phyloP scores from a whole-genome alignment of 495 filamentous ascomycete genomes.

The Neurospora africana region DNA sequence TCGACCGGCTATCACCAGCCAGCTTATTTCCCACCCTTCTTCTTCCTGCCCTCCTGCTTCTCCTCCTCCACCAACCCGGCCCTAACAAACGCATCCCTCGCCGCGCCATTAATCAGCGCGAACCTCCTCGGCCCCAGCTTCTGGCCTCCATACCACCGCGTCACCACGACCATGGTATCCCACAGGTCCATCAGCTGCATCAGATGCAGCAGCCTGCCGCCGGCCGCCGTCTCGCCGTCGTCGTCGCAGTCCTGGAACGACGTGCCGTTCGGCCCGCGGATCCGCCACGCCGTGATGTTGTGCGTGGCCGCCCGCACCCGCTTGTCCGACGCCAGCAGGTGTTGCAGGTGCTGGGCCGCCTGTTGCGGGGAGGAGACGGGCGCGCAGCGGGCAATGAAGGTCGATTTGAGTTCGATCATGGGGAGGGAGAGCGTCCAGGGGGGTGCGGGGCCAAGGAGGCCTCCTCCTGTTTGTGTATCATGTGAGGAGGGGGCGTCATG shows the following conservation, averaged over 20 bases:
- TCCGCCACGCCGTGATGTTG: conserved; percentile 66
- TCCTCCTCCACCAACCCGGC: conserved; percentile 55
- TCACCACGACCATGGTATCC: conserved; percentile 89
- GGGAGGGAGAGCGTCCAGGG: conserved; percentile 64
- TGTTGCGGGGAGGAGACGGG: conserved; percentile 54
- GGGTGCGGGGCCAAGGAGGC: conserved; percentile 25
- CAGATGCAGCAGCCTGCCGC: conserved; percentile 71
- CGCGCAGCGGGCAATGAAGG: conserved; percentile 71
- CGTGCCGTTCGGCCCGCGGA: conserved; percentile 40
- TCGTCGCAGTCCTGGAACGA: conserved; percentile 86
- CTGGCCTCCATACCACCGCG: conserved; percentile 87
- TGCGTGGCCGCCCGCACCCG: conserved; percentile 77
- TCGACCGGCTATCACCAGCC: neutral
- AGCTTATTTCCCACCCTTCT: conserved; percentile 31
- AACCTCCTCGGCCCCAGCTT: conserved; percentile 83
- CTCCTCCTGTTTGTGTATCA: neutral
- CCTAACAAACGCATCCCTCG: conserved; percentile 73
- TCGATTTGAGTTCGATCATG: conserved; percentile 72
- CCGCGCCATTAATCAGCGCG: conserved; percentile 74
- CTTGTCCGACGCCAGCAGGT: conserved; percentile 71
- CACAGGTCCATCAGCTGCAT: conserved; percentile 93
- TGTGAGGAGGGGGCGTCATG: too few species aligned
- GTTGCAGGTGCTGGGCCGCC: conserved; percentile 55
- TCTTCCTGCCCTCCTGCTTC: conserved; percentile 41
- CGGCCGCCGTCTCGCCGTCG: conserved; percentile 93